Evolutionary conservation across 305 asterid species (phyloP).

Genomic region (Galium porrigens): DNA sequence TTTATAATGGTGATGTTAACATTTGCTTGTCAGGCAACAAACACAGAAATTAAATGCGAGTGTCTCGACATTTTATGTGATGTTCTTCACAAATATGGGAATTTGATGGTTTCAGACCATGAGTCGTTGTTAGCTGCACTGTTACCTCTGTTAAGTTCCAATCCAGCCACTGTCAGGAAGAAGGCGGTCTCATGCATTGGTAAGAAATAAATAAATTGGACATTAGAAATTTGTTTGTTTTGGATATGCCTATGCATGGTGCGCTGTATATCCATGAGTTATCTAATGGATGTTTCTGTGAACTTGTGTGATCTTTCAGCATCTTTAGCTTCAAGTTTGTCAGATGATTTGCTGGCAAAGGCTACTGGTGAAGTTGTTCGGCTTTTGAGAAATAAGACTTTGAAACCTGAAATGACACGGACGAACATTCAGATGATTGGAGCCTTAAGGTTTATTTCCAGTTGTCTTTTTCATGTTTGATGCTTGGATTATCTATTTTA

Average conservation of each 20-base stretch:
- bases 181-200: constrained; percentile 91
- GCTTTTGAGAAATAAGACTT: constrained; percentile 42
- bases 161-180: constrained; percentile 95
- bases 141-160: constrained; percentile 67
- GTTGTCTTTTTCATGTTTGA: constrained; percentile 12
- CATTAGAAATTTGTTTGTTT: constrained; percentile 8
- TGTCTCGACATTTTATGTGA: constrained; percentile 89
- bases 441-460: constrained; percentile 55
- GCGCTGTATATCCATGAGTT: neutral
- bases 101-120: constrained; percentile 70
- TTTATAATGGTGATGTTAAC: neutral
- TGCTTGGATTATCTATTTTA: constrained; percentile 14
- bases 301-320: constrained; percentile 40
- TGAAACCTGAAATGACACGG: constrained; percentile 73
- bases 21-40: constrained; percentile 41
- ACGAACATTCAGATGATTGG: constrained; percentile 98
- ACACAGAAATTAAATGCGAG: constrained; percentile 90
- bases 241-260: neutral
- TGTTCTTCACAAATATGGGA: constrained; percentile 92
- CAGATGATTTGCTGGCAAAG: constrained; percentile 87
- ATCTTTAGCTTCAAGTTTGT: constrained; percentile 84
- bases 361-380: constrained; percentile 72
- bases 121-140: constrained; percentile 58
- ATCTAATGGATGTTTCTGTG: constrained; percentile 2
- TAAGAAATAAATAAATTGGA: constrained; percentile 23